Conservation (phyloP, 2,329 filamentous ascomycete genomes). For the Alternaria arbusti region DNA sequence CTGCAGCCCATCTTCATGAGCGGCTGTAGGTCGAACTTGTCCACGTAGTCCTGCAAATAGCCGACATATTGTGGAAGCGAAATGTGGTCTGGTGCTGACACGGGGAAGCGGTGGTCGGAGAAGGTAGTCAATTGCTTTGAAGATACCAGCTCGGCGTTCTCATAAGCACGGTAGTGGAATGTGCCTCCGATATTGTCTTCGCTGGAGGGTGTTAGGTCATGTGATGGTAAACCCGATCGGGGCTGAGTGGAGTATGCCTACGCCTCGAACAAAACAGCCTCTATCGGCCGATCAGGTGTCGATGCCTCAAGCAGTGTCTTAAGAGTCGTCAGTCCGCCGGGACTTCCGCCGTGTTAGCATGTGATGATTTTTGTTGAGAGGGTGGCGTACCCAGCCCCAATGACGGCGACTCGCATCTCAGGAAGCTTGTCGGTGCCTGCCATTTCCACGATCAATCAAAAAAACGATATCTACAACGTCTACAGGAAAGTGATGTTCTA, state of each 20-base stretch:
- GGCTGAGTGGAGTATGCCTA: constrained; percentile 6
- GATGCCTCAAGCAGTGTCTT: constrained; percentile 42
- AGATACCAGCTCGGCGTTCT: constrained; percentile 59
- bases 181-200: constrained; percentile 56
- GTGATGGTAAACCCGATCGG: background rate
- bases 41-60: constrained; percentile 38
- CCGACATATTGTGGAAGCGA: constrained; percentile 42
- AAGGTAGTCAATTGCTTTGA: constrained; percentile 60
- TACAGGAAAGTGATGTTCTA: background rate
- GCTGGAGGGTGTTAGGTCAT: constrained; percentile 22
- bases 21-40: constrained; percentile 30
- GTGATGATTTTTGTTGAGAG: background rate
- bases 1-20: constrained; percentile 35
- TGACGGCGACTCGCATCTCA: constrained; percentile 35
- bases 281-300: constrained; percentile 44
- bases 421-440: constrained; percentile 19
- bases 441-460: constrained; percentile 2
- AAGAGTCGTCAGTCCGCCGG: constrained; percentile 35
- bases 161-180: constrained; percentile 57
- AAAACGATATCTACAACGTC: background rate
- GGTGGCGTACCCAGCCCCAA: constrained; percentile 35
- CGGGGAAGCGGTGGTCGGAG: constrained; percentile 56
- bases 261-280: constrained; percentile 55
- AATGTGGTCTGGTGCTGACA: constrained; percentile 48
- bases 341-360: constrained; percentile 16